Conservation (phyloP, 148 eudicot species). For the Cornus florida region DNA sequence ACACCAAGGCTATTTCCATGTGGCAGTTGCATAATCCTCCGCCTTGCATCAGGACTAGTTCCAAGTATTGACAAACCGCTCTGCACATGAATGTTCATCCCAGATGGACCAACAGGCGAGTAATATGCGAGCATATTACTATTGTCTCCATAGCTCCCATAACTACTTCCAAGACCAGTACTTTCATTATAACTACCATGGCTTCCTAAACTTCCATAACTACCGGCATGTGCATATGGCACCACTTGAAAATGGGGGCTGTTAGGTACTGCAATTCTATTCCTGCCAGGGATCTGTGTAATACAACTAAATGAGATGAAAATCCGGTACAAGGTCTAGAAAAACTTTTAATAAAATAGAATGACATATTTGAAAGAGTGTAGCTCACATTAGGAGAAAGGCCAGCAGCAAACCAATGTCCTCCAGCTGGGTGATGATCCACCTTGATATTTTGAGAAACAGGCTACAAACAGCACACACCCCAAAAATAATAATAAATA, state of each 20-base stretch:
- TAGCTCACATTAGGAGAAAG: slow-evolving; percentile 95
- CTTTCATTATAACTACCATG: slow-evolving; percentile 91
- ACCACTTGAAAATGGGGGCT: slow-evolving; percentile 64
- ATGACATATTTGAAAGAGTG: background rate
- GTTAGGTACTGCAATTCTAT: slow-evolving; percentile 40
- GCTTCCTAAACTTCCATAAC: slow-evolving; percentile 97
- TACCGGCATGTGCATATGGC: slow-evolving; percentile 71
- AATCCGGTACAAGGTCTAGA: slow-evolving; percentile 8
- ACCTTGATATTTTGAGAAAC: slow-evolving; percentile 80
- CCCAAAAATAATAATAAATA: background rate
- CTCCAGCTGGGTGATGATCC: slow-evolving; percentile 98
- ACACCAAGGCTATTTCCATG: slow-evolving; percentile 67
- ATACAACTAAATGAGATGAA: slow-evolving; percentile 13
- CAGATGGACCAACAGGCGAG: slow-evolving; percentile 86
- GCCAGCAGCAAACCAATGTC: slow-evolving; percentile 99
- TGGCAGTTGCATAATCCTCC: slow-evolving; percentile 54
- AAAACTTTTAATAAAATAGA: background rate
- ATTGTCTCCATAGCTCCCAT: slow-evolving; percentile 92
- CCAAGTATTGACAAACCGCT: slow-evolving; percentile 68
- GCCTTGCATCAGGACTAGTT: slow-evolving; percentile 81
- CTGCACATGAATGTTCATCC: slow-evolving; percentile 63
- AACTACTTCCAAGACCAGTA: slow-evolving; percentile 74
- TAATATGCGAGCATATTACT: slow-evolving; percentile 63
- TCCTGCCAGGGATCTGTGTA: slow-evolving; percentile 66
- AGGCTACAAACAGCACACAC: slow-evolving; percentile 35